Percentiles rank a stretch among this genome's conserved stretches.
Conservation (phyloP, 306 rosid species). For the Abrus precatorius region DNA sequence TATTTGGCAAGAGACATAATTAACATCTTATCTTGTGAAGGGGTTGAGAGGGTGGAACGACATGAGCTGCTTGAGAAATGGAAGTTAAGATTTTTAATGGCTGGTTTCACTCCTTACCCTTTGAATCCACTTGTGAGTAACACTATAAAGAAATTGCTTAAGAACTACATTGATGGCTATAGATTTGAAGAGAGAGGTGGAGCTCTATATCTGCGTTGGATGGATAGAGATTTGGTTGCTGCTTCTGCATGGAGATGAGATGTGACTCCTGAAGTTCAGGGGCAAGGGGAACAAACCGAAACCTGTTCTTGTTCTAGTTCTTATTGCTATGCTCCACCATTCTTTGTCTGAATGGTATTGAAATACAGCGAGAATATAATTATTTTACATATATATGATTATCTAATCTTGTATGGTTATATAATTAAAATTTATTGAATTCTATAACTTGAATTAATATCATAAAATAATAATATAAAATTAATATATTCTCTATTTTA, state of each 20-base stretch:
- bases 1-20: constrained; percentile 75
- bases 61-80: constrained; percentile 82
- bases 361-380: no score
- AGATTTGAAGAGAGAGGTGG: constrained; percentile 76
- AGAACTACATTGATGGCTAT: constrained; percentile 66
- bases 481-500: no score
- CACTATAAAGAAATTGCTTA: constrained; percentile 70
- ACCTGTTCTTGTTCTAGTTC: no score
- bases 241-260: constrained; percentile 80
- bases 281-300: no score
- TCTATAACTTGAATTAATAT: no score
- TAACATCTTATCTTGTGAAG: constrained; percentile 83
- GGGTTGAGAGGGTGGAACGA: constrained; percentile 77
- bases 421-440: no score
- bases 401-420: no score
- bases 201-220: constrained; percentile 82
- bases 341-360: no score
- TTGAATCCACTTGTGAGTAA: constrained; percentile 71
- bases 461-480: no score
- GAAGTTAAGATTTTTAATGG: constrained; percentile 75
- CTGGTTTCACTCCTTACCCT: constrained; percentile 81
- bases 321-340: no score
- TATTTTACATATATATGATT: no score
- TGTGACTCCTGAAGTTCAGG: no score
- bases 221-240: constrained; percentile 79